phyloP scores from a whole-genome alignment of 331 rosid genomes.

The Rosa hybrid region DNA sequence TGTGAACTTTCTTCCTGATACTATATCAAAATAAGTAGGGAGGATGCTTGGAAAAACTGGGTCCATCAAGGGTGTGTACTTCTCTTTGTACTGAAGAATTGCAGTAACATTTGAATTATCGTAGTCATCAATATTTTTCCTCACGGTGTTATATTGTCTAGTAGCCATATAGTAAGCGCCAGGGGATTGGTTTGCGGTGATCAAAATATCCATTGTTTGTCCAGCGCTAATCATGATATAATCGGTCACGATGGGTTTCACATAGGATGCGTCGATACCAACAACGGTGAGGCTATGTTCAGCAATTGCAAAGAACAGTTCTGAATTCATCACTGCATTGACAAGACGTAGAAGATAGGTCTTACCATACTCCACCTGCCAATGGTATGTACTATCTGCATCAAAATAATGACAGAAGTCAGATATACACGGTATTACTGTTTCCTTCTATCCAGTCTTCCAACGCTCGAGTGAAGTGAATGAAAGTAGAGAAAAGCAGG shows the following conservation, averaged over 20 bases:
- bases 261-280: too few species aligned
- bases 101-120: not conserved
- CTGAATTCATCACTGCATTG: too few species aligned
- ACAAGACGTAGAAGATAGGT: too few species aligned
- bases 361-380: too few species aligned
- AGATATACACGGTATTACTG: too few species aligned
- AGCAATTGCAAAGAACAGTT: too few species aligned
- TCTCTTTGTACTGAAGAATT: not conserved
- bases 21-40: not conserved
- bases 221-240: conserved; percentile 9
- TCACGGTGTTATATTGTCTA: not conserved
- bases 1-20: not conserved
- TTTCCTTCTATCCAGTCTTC: too few species aligned
- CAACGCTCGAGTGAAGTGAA: too few species aligned
- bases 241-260: not conserved
- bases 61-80: not conserved
- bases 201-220: conserved; percentile 22
- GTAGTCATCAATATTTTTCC: not conserved
- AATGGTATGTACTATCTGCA: too few species aligned
- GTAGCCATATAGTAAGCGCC: not conserved
- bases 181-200: conserved; percentile 11
- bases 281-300: too few species aligned
- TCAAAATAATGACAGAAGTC: too few species aligned
- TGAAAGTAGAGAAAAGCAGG: too few species aligned
- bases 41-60: not conserved